Evolutionary conservation across 2,329 filamentous ascomycete genomes (phyloP), one percentile per base, ranked within the genome.

Genomic region (Elsinoe australis): DNA sequence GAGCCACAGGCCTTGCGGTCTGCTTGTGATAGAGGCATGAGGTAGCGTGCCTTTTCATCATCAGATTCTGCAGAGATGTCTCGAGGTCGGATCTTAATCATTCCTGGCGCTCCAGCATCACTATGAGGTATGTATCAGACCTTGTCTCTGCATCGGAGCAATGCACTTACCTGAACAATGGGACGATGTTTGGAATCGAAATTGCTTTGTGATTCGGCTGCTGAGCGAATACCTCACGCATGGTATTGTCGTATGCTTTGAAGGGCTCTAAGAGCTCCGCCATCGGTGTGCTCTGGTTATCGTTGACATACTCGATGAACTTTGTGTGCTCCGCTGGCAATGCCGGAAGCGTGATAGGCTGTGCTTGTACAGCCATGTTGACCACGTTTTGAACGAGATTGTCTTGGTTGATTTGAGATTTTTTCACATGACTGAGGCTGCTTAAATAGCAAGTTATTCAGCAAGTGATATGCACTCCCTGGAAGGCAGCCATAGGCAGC

Each of bases 161-260:
- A 21, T 10, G 18, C 45, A 70, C 72, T 44, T 28, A 18, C 39
- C 39, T 44, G 61, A 85, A 87, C 22, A 87, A 65, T 1, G 83
- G 81, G 5, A 85, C 67, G 18, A 84, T 24, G 55, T 85, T 86
- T 59, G 83, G 65, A 50, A 74, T 64, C 5, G 71, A 71, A 53
- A 83, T 73, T 26, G 75, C 65, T 5, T 76, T 70, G 53, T 84
- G 78, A 46, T 69, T 64, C 4, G 79, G 79, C 41, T 84, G 72
- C 58, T 87, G 84, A 29, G 83, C 83, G 57, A 80, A 87, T 14
- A 83, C 58, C 53, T 81, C 73, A 35, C 84, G 78, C 45, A 87
- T 68, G 51, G 76, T 72, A 38, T 76, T 72, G 61, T 88, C 84
- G 55, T 81, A 86, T 47, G 75, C 64, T 59, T 82, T 78, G 64